phyloP scores from a whole-genome alignment of 257 asterid genomes.

The Solanum chmielewskii region DNA sequence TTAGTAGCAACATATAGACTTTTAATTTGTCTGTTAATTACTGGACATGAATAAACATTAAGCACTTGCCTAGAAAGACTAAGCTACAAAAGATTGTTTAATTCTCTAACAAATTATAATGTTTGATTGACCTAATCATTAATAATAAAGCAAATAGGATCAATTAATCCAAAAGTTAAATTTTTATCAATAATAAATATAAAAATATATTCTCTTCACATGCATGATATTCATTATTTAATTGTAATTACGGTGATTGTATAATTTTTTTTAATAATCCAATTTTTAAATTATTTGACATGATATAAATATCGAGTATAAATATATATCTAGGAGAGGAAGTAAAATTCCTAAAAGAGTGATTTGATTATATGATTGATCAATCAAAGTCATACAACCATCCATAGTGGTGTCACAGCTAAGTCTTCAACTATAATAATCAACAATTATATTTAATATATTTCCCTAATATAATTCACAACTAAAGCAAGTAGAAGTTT shows the following conservation, averaged over 20 bases:
- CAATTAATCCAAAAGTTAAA: not conserved
- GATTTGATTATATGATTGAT: not conserved
- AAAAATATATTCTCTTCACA: not conserved
- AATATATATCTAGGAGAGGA: fast-evolving
- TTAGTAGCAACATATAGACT: not conserved
- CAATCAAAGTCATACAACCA: not conserved
- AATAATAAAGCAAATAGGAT: not conserved
- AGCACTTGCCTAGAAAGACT: not conserved
- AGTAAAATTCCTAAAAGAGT: not conserved
- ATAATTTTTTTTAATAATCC: not conserved
- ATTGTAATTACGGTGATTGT: not conserved
- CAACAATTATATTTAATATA: not conserved
- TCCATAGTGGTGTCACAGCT: conserved; percentile 17
- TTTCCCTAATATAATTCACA: not conserved
- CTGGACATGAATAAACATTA: not conserved
- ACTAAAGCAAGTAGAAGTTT: not conserved
- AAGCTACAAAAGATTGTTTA: not conserved
- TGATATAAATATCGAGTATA: not conserved
- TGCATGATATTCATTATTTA: not conserved
- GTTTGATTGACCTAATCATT: not conserved
- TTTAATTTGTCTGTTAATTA: not conserved
- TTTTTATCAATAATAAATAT: not conserved
- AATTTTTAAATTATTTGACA: not conserved
- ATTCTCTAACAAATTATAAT: not conserved
- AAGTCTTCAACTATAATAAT: not conserved